Conservation (phyloP, 768 basidiomycete species). For the Suillus luteus region DNA sequence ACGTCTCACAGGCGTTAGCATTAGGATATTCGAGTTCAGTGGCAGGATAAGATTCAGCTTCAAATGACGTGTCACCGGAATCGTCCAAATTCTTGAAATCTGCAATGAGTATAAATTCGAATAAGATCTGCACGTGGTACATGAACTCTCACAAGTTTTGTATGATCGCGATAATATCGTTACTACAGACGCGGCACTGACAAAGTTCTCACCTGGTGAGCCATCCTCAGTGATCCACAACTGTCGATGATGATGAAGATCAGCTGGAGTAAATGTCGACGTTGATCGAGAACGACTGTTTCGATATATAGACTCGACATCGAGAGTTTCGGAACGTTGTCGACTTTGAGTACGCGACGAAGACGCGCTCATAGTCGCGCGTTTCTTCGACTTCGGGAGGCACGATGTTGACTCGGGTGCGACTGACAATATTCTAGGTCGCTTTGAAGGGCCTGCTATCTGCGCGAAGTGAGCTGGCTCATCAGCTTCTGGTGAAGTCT, state of each 20-base stretch:
- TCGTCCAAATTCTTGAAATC: slow-evolving; percentile 73
- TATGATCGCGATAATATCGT: slow-evolving; percentile 64
- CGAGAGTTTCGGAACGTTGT: slow-evolving; percentile 40
- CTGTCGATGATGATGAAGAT: slow-evolving; percentile 35
- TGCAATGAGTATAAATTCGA: slow-evolving; percentile 32
- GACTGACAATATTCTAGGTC: neutral
- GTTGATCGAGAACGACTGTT: slow-evolving; percentile 65
- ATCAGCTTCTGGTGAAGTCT: slow-evolving; percentile 27
- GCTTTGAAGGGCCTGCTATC: slow-evolving; percentile 11
- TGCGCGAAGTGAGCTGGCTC: slow-evolving; percentile 20
- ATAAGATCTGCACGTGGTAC: slow-evolving; percentile 4
- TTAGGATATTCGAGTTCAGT: slow-evolving; percentile 82
- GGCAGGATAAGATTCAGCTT: slow-evolving; percentile 63
- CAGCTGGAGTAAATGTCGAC: slow-evolving; percentile 47
- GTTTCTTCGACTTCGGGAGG: slow-evolving; percentile 30
- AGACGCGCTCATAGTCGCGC: slow-evolving; percentile 26
- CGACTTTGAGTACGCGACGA: slow-evolving; percentile 49
- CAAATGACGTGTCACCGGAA: slow-evolving; percentile 61
- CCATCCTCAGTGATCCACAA: slow-evolving; percentile 59
- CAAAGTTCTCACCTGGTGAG: slow-evolving; percentile 48
- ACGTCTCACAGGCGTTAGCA: slow-evolving; percentile 68
- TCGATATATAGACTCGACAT: slow-evolving; percentile 57
- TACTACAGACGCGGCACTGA: slow-evolving; percentile 70
- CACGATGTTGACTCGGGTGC: slow-evolving; percentile 6
- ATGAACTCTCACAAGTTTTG: slow-evolving; percentile 57